Evolutionary conservation across 1,139 yeast species (phyloP).

Genomic region (Hanseniaspora sp.): DNA sequence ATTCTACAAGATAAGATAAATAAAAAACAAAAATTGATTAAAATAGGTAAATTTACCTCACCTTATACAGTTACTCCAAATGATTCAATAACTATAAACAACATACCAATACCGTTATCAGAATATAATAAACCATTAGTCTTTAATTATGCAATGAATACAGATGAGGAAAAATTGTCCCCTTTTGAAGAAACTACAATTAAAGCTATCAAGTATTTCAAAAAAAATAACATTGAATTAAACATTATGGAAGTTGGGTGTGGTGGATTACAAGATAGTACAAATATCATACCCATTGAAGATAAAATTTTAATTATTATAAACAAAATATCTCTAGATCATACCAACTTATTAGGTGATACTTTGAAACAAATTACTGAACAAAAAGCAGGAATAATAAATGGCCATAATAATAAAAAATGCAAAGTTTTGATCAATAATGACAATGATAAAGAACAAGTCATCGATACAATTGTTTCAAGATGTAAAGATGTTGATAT

Average conservation of each 20-base stretch:
- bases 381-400: constrained; percentile 79
- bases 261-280: constrained; percentile 82
- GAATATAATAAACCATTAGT: constrained; percentile 40
- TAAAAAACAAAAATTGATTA: not conserved
- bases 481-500: constrained; percentile 28
- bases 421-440: constrained; percentile 62
- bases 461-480: constrained; percentile 33
- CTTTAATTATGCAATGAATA: not conserved
- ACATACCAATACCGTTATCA: constrained; percentile 40
- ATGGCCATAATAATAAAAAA: constrained; percentile 31
- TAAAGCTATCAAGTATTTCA: constrained; percentile 68
- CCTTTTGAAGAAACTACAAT: constrained; percentile 81
- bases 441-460: constrained; percentile 42
- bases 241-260: constrained; percentile 85
- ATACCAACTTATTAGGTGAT: constrained; percentile 60
- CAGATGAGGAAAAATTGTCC: constrained; percentile 32
- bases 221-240: constrained; percentile 45
- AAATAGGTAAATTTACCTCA: constrained; percentile 72
- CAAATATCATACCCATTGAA: constrained; percentile 46
- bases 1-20: constrained; percentile 31
- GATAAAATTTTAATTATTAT: constrained; percentile 55
- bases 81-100: constrained; percentile 64
- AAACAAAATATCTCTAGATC: constrained; percentile 78
- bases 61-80: constrained; percentile 68
- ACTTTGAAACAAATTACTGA: constrained; percentile 52